Conservation (phyloP, 176 grass and related monocot genomes). For the Pontederia paniculata region DNA sequence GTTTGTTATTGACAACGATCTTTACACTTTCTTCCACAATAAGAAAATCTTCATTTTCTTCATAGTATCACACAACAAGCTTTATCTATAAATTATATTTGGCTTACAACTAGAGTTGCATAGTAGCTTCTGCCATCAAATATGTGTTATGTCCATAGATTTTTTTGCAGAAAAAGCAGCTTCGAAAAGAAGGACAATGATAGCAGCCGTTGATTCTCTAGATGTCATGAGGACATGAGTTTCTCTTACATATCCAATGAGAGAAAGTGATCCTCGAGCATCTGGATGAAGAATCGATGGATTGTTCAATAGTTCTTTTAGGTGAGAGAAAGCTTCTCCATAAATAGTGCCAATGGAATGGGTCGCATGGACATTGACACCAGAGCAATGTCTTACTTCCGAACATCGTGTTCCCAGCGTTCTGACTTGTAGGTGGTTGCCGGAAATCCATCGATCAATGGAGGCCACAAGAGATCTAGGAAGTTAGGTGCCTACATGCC, state of each 20-base stretch:
- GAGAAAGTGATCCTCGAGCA: constrained; percentile 64
- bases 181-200: constrained; percentile 98
- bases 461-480: not conserved
- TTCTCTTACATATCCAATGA: constrained; percentile 90
- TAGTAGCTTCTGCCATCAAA: constrained; percentile 19
- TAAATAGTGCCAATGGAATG: constrained; percentile 76
- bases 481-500: constrained; percentile 10
- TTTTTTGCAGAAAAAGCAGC: constrained; percentile 82
- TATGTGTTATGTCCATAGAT: constrained; percentile 68
- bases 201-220: constrained; percentile 95
- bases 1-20: too few relatives aligned
- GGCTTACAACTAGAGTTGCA: too few relatives aligned
- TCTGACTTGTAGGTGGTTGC: too few relatives aligned
- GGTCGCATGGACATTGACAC: constrained; percentile 64
- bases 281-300: constrained; percentile 79
- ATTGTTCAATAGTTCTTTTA: constrained; percentile 45
- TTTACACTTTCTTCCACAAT: too few relatives aligned
- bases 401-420: too few relatives aligned
- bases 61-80: too few relatives aligned
- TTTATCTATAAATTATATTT: too few relatives aligned
- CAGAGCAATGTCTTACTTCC: constrained; percentile 67
- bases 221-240: constrained; percentile 61
- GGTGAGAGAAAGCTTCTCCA: constrained; percentile 87
- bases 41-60: too few relatives aligned
- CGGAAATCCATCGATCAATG: constrained; percentile 9